phyloP scores from a whole-genome alignment of 495 filamentous ascomycete genomes.

The Pyronema omphalodes region DNA sequence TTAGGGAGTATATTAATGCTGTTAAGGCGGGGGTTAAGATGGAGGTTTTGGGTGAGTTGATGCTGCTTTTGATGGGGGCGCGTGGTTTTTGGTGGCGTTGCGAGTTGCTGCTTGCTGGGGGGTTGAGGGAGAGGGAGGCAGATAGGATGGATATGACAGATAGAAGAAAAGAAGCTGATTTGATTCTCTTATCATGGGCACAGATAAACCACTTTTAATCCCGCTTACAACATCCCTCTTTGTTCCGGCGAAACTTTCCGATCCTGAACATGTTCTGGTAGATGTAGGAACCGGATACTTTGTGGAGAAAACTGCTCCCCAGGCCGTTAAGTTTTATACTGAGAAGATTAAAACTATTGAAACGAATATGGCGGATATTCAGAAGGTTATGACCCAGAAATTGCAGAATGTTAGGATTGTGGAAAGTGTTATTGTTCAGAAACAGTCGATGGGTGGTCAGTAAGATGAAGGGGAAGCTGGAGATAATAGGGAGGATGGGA shows the following conservation, averaged over 20 bases:
- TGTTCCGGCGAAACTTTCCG: conserved; percentile 63
- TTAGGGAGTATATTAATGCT: conserved; percentile 66
- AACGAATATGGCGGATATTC: conserved; percentile 63
- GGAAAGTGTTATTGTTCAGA: conserved; percentile 51
- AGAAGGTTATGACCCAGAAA: conserved; percentile 71
- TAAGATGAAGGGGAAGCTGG: background rate
- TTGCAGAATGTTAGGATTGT: conserved; percentile 65
- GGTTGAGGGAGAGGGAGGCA: too few relatives aligned
- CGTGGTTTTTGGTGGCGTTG: too few relatives aligned
- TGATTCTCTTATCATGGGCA: too few relatives aligned
- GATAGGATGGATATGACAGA: too few relatives aligned
- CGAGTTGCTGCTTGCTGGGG: too few relatives aligned
- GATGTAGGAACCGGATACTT: conserved; percentile 95
- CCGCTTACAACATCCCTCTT: conserved; percentile 87
- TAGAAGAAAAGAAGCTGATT: too few relatives aligned
- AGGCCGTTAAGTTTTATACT: conserved; percentile 70
- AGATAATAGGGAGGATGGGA: background rate
- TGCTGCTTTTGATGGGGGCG: too few relatives aligned
- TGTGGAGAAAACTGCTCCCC: conserved; percentile 73
- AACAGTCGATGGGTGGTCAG: background rate
- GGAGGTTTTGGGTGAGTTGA: too few relatives aligned
- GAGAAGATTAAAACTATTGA: conserved; percentile 65
- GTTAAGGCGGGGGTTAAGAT: conserved; percentile 44
- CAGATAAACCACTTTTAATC: conserved; percentile 56
- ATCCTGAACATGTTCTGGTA: conserved; percentile 66